Evolutionary conservation across 179 eudicot genomes (phyloP).

Genomic region (Beta macrorhiza): DNA sequence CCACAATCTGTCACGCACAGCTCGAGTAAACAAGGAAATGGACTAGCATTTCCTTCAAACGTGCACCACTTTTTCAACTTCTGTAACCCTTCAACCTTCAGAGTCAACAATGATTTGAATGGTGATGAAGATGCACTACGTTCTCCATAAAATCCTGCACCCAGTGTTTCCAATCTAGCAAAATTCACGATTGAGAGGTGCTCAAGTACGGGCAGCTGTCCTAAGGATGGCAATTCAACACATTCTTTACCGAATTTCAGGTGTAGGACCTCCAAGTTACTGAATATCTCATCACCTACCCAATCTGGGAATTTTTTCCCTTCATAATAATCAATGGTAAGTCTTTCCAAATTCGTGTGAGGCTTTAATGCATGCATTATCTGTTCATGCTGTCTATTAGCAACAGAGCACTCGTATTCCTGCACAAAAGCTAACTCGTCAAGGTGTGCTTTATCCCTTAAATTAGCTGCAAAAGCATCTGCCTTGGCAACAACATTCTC

Average conservation of each 20-base stretch:
- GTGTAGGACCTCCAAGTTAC: neutral
- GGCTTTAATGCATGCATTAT: neutral
- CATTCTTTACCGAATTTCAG: neutral
- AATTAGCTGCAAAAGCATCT: neutral
- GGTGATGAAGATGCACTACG: neutral
- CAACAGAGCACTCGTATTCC: too few relatives aligned
- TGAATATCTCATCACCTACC: slow-evolving; percentile 2
- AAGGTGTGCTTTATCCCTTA: neutral
- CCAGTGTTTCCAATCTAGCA: neutral
- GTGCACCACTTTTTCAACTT: neutral
- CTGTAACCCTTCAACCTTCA: neutral
- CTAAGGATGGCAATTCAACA: neutral
- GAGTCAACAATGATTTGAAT: neutral
- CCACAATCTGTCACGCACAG: too few relatives aligned
- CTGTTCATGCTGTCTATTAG: neutral
- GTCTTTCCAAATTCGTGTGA: neutral
- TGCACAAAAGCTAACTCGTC: neutral
- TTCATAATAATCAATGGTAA: neutral
- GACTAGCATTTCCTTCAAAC: too few relatives aligned
- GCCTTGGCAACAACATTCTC: neutral
- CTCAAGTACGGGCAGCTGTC: neutral
- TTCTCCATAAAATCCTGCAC: neutral
- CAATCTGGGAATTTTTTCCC: neutral
- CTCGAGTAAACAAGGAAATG: too few relatives aligned
- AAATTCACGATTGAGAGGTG: neutral